These are phyloP conservation scores for Colletotrichum noveboracense DNA, from an alignment of 2,329 filamentous ascomycete genomes.

Conservation along the genomic window DNA sequence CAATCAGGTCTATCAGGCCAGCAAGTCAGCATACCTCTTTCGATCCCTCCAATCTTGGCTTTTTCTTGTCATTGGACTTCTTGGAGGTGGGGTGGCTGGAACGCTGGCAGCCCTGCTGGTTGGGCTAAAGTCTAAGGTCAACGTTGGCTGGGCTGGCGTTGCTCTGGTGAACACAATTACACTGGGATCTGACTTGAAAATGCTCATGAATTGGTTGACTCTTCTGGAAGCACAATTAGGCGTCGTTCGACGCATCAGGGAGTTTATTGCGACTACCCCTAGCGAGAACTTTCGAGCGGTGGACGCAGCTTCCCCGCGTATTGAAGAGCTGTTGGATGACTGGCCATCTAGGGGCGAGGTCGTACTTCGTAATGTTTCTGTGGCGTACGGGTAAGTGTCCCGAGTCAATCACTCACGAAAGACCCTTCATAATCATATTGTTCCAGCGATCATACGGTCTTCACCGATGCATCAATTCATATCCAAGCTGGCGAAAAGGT, in stretches of 20 bases:
- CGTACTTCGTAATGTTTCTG: not conserved
- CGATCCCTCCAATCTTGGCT: not conserved
- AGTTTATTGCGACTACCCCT: not conserved
- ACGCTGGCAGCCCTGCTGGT: not conserved
- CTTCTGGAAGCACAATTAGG: not conserved
- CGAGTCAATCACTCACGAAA: not conserved
- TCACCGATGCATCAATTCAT: not conserved
- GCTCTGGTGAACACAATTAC: not conserved
- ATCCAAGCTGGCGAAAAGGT: not conserved
- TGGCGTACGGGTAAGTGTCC: not conserved
- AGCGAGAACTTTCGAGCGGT: not conserved
- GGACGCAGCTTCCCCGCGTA: no score
- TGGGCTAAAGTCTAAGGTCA: not conserved
- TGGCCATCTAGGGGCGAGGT: not conserved
- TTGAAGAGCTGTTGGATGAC: not conserved
- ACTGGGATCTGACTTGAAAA: not conserved
- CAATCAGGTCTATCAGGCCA: not conserved
- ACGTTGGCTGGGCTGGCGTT: not conserved
- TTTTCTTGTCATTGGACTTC: not conserved
- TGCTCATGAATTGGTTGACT: not conserved
- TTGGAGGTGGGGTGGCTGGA: not conserved
- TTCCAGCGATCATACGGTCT: not conserved
- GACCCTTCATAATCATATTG: not conserved
- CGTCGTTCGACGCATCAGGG: not conserved
- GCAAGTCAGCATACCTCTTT: not conserved